Evolutionary conservation across 768 basidiomycete species (phyloP).

Genomic region (Lepiota subincarnata): DNA sequence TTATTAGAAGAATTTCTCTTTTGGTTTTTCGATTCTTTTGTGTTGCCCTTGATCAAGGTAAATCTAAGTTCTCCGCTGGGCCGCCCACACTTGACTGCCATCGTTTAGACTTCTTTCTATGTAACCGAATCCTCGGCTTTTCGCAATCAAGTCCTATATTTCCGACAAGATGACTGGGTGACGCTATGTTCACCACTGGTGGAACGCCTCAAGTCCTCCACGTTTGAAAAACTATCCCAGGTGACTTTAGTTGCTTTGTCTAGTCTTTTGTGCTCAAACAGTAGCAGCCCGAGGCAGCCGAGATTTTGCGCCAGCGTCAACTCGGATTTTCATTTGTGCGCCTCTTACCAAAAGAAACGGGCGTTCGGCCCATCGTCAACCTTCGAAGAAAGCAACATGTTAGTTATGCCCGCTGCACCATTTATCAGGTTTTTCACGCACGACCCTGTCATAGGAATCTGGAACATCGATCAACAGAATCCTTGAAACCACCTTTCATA

Average conservation of each 20-base stretch:
- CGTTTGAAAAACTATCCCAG: constrained; percentile 66
- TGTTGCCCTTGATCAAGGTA: constrained; percentile 77
- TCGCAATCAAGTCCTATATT: constrained; percentile 81
- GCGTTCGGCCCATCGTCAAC: constrained; percentile 93
- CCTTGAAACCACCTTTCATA: constrained; percentile 78
- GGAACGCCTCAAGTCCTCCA: constrained; percentile 61
- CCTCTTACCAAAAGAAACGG: constrained; percentile 90
- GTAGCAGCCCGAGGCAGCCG: constrained; percentile 55
- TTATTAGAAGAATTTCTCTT: constrained; percentile 85
- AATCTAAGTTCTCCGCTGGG: constrained; percentile 13
- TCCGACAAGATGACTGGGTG: constrained; percentile 94
- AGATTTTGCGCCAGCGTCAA: constrained; percentile 63
- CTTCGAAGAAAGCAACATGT: constrained; percentile 47
- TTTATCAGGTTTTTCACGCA: background rate
- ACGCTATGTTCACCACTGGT: constrained; percentile 77
- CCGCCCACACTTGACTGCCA: background rate
- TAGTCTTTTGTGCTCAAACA: background rate
- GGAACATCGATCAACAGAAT: constrained; percentile 83
- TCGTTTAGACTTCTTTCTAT: constrained; percentile 81
- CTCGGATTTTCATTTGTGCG: constrained; percentile 86
- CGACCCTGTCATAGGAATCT: constrained; percentile 23
- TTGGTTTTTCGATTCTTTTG: constrained; percentile 90
- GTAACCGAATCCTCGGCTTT: constrained; percentile 88
- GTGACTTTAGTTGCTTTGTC: constrained; percentile 31
- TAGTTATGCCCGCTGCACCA: background rate